Percentiles rank a stretch among this genome's conserved stretches.
These are phyloP conservation scores for Tuber microsphaerosporum DNA, from an alignment of 495 filamentous ascomycete species.

Conservation along the genomic window DNA sequence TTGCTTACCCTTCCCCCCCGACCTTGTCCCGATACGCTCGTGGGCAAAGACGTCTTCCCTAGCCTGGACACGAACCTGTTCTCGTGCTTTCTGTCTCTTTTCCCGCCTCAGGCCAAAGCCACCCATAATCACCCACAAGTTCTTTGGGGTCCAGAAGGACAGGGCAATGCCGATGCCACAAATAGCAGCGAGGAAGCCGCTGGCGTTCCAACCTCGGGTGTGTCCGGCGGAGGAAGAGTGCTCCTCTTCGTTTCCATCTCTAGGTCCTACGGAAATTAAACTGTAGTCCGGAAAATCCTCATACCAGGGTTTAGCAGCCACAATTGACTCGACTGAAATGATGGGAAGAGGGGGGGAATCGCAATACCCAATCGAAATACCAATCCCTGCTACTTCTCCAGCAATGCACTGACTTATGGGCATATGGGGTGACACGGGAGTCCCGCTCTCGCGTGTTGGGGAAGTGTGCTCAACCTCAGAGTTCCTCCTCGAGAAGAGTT, in stretches of 20 bases:
- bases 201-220: constrained; percentile 28
- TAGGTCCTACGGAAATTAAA: constrained; percentile 36
- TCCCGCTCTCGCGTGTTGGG: constrained; percentile 30
- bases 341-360: constrained; percentile 38
- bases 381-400: constrained; percentile 36
- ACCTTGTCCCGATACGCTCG: constrained; percentile 21
- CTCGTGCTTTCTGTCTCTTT: constrained; percentile 21
- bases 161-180: constrained; percentile 36
- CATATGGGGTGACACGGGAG: constrained; percentile 35
- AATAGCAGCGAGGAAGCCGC: constrained; percentile 31
- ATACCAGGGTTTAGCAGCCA: constrained; percentile 39
- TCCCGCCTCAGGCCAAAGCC: constrained; percentile 31
- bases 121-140: constrained; percentile 34
- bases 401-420: constrained; percentile 38
- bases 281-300: constrained; percentile 36
- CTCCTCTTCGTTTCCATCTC: constrained; percentile 33
- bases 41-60: constrained; percentile 12
- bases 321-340: constrained; percentile 38
- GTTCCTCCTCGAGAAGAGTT: constrained; percentile 28
- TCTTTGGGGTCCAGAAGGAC: constrained; percentile 33
- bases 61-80: constrained; percentile 17
- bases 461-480: constrained; percentile 2
- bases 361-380: constrained; percentile 40
- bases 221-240: constrained; percentile 20
- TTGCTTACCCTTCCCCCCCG: constrained; percentile 27